Conservation (phyloP, 73 alveolate species). For the Tetrahymena borealis region DNA sequence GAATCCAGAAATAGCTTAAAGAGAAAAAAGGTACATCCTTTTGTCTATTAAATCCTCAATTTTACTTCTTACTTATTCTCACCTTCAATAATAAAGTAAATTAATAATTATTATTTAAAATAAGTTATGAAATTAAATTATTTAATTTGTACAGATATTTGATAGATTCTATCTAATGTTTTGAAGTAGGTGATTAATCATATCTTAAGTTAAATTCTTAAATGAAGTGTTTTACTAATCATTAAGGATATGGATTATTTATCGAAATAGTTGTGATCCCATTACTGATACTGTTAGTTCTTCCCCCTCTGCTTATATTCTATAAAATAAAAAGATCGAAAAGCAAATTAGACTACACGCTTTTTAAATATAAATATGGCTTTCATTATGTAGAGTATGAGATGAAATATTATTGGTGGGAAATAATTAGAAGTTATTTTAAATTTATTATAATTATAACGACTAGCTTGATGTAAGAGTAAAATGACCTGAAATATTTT, state of each 20-base stretch:
- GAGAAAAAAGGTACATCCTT: neutral
- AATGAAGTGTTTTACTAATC: neutral
- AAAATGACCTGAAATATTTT: neutral
- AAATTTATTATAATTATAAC: neutral
- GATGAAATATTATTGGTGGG: neutral
- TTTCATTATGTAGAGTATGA: neutral
- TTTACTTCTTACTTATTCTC: neutral
- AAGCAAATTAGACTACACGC: neutral
- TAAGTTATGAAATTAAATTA: neutral
- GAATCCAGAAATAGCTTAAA: neutral
- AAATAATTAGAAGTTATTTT: neutral
- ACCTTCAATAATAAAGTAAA: neutral
- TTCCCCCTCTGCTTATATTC: neutral
- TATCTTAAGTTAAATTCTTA: neutral
- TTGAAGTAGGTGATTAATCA: neutral
- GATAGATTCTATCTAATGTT: neutral
- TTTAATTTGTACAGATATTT: neutral
- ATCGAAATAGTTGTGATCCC: neutral
- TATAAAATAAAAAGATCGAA: neutral
- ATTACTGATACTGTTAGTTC: neutral
- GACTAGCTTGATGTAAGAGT: neutral
- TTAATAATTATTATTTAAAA: neutral
- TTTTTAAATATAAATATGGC: neutral
- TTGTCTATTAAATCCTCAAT: neutral
- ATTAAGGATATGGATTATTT: neutral